These are phyloP conservation scores for Epichloe brachyelytri DNA, from an alignment of 2,329 filamentous ascomycete genomes.

Conservation along the genomic window DNA sequence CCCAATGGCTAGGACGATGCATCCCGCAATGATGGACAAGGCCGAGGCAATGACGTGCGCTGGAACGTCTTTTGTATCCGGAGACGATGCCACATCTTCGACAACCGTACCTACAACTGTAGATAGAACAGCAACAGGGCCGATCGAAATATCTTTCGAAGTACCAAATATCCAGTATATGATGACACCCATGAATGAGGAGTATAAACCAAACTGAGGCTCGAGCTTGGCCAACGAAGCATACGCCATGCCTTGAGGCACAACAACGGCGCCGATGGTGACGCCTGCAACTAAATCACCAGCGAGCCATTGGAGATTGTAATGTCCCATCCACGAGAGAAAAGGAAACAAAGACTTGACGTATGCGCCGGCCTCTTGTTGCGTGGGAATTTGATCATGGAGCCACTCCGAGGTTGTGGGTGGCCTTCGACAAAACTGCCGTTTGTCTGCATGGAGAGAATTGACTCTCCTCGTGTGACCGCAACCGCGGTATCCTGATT, in stretches of 20 bases:
- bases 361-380: constrained; percentile 45
- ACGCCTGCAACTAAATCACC: constrained; percentile 75
- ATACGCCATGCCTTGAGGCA: constrained; percentile 97
- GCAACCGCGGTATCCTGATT: constrained; percentile 37
- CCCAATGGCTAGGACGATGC: constrained; percentile 66
- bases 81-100: constrained; percentile 39
- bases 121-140: constrained; percentile 91
- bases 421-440: constrained; percentile 72
- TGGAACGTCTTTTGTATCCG: constrained; percentile 38
- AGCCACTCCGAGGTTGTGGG: constrained; percentile 68
- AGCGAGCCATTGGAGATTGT: constrained; percentile 79
- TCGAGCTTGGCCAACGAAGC: constrained; percentile 70
- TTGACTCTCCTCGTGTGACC: constrained; percentile 64
- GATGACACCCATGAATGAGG: constrained; percentile 89
- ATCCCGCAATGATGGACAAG: constrained; percentile 64
- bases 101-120: constrained; percentile 80
- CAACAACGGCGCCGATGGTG: constrained; percentile 55
- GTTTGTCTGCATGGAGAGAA: constrained; percentile 58
- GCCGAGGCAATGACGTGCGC: constrained; percentile 62
- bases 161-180: constrained; percentile 98
- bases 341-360: constrained; percentile 71
- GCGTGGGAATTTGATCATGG: constrained; percentile 45
- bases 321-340: constrained; percentile 72
- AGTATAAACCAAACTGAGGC: constrained; percentile 67
- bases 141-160: constrained; percentile 96